phyloP scores from a whole-genome alignment of 306 rosid species.

The Cucumis hystrix region DNA sequence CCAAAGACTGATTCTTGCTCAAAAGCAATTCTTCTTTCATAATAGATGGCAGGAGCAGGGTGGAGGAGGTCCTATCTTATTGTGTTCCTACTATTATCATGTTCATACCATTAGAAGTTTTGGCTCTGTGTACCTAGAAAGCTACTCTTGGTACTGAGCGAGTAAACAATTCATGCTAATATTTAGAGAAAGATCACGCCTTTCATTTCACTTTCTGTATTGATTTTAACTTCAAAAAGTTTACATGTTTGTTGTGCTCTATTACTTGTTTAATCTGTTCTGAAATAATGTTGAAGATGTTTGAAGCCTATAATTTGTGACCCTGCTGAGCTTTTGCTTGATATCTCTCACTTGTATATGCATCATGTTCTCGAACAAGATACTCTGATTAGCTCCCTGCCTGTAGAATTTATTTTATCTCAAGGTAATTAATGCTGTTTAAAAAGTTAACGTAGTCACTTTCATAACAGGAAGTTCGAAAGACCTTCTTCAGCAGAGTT shows the following conservation, averaged over 20 bases:
- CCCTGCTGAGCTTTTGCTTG: slow-evolving; percentile 1
- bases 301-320: slow-evolving; percentile 13
- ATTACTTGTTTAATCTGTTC: neutral
- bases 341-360: neutral
- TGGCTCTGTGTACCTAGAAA: neutral
- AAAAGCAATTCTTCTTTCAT: neutral
- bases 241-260: neutral
- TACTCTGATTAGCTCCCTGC: neutral
- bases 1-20: neutral
- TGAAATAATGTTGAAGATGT: neutral
- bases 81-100: neutral
- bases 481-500: slow-evolving; percentile 70
- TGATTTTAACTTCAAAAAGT: neutral
- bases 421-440: slow-evolving; percentile 6
- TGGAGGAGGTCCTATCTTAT: neutral
- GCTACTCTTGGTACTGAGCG: neutral
- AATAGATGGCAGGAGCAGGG: neutral
- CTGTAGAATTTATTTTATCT: neutral
- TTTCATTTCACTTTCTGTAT: neutral
- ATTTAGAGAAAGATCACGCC: neutral
- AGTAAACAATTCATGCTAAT: neutral
- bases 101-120: neutral
- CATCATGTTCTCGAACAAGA: neutral
- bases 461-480: slow-evolving; percentile 88
- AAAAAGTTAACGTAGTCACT: slow-evolving; percentile 31